Evolutionary conservation across 768 basidiomycete species (phyloP).

Genomic region (Tylopilus rubrobrunneus): DNA sequence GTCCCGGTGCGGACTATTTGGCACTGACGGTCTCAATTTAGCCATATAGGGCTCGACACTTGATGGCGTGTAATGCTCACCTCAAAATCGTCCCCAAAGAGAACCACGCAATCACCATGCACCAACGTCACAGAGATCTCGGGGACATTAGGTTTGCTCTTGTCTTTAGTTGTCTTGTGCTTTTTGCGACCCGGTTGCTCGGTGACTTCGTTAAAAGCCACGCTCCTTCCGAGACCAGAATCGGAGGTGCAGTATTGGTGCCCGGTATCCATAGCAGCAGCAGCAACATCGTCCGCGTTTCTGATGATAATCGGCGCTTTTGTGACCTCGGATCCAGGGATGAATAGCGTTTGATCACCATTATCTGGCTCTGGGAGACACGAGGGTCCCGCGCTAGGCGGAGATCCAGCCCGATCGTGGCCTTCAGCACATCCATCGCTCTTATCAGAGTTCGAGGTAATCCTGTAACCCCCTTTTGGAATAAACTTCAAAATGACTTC

Average conservation of each 20-base stretch:
- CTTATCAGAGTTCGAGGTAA: slow-evolving; percentile 3
- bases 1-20: slow-evolving; percentile 30
- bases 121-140: slow-evolving; percentile 33
- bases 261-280: slow-evolving; percentile 8
- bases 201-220: not conserved
- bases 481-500: slow-evolving; percentile 21
- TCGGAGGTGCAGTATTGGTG: not conserved
- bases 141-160: slow-evolving; percentile 12
- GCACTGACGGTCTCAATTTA: slow-evolving; percentile 17
- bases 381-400: not conserved
- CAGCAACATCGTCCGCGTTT: not conserved
- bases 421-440: slow-evolving; percentile 9
- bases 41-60: not conserved
- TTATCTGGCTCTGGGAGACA: not conserved
- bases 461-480: slow-evolving; percentile 26
- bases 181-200: slow-evolving; percentile 9
- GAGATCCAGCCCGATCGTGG: slow-evolving; percentile 7
- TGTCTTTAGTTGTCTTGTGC: slow-evolving; percentile 18
- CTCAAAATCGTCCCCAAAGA: slow-evolving; percentile 39
- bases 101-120: slow-evolving; percentile 37
- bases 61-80: slow-evolving; percentile 26
- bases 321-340: not conserved
- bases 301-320: slow-evolving; percentile 2
- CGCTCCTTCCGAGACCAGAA: not conserved
- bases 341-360: not conserved